A percentile compares a stretch with the other conserved stretches of the same genome.
These are phyloP conservation scores for Xylaria polymorpha DNA, from an alignment of 2,329 filamentous ascomycete genomes.

Conservation along the genomic window DNA sequence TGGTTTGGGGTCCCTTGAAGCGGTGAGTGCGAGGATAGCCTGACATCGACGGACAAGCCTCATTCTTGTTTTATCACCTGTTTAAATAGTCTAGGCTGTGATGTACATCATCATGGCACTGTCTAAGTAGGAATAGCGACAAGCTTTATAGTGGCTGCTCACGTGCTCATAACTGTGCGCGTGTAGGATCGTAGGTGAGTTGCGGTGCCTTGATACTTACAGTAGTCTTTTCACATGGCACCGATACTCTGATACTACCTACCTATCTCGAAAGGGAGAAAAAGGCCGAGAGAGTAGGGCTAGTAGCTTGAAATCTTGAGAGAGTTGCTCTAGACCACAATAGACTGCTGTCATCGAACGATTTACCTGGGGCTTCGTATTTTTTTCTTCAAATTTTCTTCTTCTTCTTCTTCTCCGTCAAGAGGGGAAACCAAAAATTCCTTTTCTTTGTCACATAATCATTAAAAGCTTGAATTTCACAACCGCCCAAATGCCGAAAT, in stretches of 20 bases:
- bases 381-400: not conserved
- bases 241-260: conserved; percentile 6
- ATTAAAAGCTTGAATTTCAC: conserved; percentile 35
- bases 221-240: conserved; percentile 22
- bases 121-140: conserved; percentile 1
- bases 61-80: not conserved
- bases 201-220: conserved; percentile 1
- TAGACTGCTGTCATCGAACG: not conserved
- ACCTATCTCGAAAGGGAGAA: not conserved
- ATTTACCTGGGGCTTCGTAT: not conserved
- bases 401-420: too few relatives aligned
- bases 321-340: not conserved
- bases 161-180: conserved; percentile 26
- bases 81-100: not conserved
- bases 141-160: conserved; percentile 18
- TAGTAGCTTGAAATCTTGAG: not conserved
- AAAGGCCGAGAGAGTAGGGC: not conserved
- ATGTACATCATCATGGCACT: not conserved
- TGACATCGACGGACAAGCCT: conserved; percentile 4
- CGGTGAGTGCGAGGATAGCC: conserved; percentile 25
- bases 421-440: conserved; percentile 6
- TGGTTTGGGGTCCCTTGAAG: conserved; percentile 6
- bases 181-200: conserved; percentile 11
- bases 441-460: conserved; percentile 1
- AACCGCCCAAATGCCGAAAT: conserved; percentile 42